A percentile compares a stretch with the other conserved stretches of the same genome.
Evolutionary conservation across 371 early-diverging fungal species (phyloP).

Genomic region (Vairimorpha apis): DNA sequence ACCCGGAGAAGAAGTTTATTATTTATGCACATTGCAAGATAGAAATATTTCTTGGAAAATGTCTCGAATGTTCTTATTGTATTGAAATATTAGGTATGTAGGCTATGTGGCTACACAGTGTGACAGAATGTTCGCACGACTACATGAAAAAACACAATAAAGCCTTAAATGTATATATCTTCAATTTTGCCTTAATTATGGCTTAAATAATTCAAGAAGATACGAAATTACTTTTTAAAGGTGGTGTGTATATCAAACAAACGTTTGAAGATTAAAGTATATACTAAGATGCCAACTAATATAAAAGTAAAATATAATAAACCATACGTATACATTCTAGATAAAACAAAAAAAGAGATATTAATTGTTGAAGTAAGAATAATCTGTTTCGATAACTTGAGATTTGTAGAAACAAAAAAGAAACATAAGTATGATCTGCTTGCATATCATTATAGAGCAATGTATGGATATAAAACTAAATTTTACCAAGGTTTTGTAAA

Average conservation of each 20-base stretch:
- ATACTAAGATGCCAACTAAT: not conserved
- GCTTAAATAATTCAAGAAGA: not conserved
- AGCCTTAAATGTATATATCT: not conserved
- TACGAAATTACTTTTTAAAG: not conserved
- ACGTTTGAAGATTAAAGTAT: not conserved
- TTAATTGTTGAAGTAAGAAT: constrained; percentile 5
- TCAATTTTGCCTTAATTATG: not conserved
- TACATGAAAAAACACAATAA: not conserved
- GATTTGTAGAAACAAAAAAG: not conserved
- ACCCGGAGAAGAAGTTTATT: not conserved
- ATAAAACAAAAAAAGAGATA: not conserved
- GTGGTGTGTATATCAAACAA: not conserved
- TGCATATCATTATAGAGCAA: not conserved
- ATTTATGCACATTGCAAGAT: not conserved
- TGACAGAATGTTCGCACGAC: not conserved
- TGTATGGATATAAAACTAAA: not conserved
- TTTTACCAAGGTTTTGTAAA: too few relatives aligned
- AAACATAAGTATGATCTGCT: constrained; percentile 3
- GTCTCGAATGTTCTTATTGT: not conserved
- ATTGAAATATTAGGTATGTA: not conserved
- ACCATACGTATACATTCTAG: not conserved
- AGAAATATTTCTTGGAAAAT: not conserved
- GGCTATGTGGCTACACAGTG: constrained; percentile 1
- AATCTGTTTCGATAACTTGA: not conserved
- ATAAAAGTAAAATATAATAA: constrained; percentile 1